Evolutionary conservation across 2,329 filamentous ascomycete species (phyloP).

Genomic region (Aureobasidium sp.): DNA sequence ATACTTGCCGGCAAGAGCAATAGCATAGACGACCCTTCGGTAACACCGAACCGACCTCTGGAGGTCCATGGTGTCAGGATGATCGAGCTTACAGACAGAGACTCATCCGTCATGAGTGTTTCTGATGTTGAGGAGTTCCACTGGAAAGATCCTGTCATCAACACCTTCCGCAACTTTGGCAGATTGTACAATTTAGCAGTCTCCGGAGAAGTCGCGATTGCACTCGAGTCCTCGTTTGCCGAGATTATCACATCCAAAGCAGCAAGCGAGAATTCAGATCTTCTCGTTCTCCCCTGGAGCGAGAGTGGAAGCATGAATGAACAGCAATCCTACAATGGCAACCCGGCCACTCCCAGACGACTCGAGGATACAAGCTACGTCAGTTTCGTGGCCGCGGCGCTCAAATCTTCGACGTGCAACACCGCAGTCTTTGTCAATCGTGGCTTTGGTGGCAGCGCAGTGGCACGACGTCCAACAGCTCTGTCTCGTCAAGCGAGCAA

Average conservation of each 20-base stretch:
- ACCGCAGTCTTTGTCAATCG: conserved; percentile 76
- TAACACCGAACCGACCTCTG: conserved; percentile 43
- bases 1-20: conserved; percentile 22
- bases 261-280: conserved; percentile 48
- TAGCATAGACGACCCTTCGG: conserved; percentile 16
- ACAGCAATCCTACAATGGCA: conserved; percentile 31
- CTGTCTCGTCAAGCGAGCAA: conserved; percentile 48
- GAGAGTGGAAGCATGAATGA: conserved; percentile 72
- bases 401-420: conserved; percentile 58
- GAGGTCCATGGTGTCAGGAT: conserved; percentile 80
- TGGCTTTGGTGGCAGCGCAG: conserved; percentile 48
- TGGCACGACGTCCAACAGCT: conserved; percentile 24
- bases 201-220: conserved; percentile 72
- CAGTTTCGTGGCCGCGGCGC: conserved; percentile 62
- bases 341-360: conserved; percentile 41
- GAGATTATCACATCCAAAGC: conserved; percentile 66
- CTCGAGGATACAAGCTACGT: conserved; percentile 55
- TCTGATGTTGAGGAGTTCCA: conserved; percentile 67
- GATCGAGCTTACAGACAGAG: conserved; percentile 81
- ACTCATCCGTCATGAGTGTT: conserved; percentile 91
- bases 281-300: conserved; percentile 83
- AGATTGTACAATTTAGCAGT: conserved; percentile 77
- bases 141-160: conserved; percentile 70
- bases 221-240: conserved; percentile 70
- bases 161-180: conserved; percentile 83